Evolutionary conservation across 495 filamentous ascomycete genomes (phyloP).

Genomic region (Lepraria neglecta): DNA sequence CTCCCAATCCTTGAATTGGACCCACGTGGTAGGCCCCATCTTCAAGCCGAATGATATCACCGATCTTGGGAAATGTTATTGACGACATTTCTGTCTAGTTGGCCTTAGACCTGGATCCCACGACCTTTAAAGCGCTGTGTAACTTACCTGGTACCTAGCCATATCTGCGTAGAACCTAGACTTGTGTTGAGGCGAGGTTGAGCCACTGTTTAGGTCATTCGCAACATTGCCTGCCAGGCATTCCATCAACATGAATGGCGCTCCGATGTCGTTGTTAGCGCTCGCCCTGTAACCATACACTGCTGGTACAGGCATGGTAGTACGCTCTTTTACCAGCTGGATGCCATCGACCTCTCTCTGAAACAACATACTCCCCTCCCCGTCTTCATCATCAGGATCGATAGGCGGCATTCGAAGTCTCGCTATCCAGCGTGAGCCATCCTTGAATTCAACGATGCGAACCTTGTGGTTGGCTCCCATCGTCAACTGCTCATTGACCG

Average conservation of each 20-base stretch:
- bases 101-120: background rate
- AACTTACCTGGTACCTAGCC: background rate
- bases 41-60: background rate
- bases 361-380: background rate
- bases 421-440: background rate
- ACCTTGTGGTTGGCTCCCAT: background rate
- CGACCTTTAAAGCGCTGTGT: background rate
- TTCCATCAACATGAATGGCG: slow-evolving; percentile 7
- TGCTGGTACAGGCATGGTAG: background rate
- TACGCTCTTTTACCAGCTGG: background rate
- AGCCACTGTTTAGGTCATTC: background rate
- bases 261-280: background rate
- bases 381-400: background rate
- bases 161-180: background rate
- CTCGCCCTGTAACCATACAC: background rate
- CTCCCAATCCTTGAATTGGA: background rate
- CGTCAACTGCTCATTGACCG: background rate
- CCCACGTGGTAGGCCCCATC: slow-evolving; percentile 1
- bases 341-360: background rate
- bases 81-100: background rate
- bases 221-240: background rate
- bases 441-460: background rate
- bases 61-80: background rate
- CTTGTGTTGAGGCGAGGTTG: background rate
- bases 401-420: background rate